Evolutionary conservation across 106 monocot genomes (phyloP), one percentile per base, ranked within the genome.

Genomic region (Triglochin maritima): DNA sequence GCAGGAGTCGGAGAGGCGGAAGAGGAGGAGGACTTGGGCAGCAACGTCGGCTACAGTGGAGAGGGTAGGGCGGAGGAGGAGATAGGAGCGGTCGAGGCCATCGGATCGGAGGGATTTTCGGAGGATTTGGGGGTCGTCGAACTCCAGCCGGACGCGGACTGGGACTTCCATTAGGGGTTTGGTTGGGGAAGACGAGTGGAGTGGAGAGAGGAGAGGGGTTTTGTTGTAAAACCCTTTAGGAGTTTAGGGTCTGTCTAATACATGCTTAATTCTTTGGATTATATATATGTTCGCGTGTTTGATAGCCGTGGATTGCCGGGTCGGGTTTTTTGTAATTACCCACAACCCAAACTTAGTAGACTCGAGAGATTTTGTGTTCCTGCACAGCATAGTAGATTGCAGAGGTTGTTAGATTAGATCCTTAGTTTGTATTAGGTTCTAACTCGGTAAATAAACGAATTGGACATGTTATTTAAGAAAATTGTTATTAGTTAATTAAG

Each of bases 81-180:
- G 15, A 89, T 89, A 93, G 65, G 75, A 84, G 9, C 84, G 84
- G 44, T 66, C 69, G 54, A 93, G 62, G 5, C 86, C 86, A 7
- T 62, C 74, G 9, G 49, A 72, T 49, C 82, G 63, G 71, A 80
- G 86, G n/a, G 61, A 41, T 69, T 80, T 80, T 12, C 47, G 69
- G 15, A 93, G 86, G 61, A 89, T 9, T 60, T 58, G 62, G 55
- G 74, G 74, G 15, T 84, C 81, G 9, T 80, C 84, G 71, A 93
- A 88, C 8, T 67, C 67, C 17, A 93, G 29, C 5, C 84, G 86
- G 13, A 89, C 4, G 54, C 84, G 72, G 56, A 74, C 46, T 45
- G 64, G 51, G 6, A 47, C 62, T n/a, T 75, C 64, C 71, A 67
- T 71, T 8, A 67, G 47, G 58, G 58, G n/a, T 10, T 10, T 15